phyloP scores from a whole-genome alignment of 495 filamentous ascomycete species.

The Cetradonia linearis region DNA sequence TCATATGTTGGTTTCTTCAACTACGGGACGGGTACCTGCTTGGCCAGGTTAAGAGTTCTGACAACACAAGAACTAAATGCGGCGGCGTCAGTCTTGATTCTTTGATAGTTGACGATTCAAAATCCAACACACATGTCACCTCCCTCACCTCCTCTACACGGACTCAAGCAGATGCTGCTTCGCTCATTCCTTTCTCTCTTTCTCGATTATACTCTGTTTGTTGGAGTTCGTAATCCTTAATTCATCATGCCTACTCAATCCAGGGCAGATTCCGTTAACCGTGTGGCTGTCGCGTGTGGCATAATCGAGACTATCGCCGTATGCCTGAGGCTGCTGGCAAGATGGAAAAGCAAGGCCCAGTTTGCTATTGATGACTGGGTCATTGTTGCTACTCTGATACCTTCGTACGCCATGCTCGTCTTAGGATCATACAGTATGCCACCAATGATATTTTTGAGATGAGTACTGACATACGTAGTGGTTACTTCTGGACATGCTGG shows the following conservation, averaged over 20 bases:
- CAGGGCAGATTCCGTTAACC: slow-evolving; percentile 12
- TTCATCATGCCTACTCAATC: slow-evolving; percentile 3
- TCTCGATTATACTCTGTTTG: not conserved
- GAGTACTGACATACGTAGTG: not conserved
- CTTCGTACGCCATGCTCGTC: slow-evolving; percentile 17
- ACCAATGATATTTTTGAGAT: not conserved
- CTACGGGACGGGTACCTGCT: not conserved
- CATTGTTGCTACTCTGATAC: slow-evolving; percentile 15
- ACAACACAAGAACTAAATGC: not conserved
- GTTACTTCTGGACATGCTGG: slow-evolving; percentile 7
- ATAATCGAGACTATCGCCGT: slow-evolving; percentile 16
- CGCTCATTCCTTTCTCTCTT: not conserved
- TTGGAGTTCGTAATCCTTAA: too few species aligned
- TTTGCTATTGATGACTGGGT: slow-evolving; percentile 17
- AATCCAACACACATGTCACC: not conserved
- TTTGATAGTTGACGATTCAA: not conserved
- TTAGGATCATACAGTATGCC: slow-evolving; percentile 6
- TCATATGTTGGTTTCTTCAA: not conserved
- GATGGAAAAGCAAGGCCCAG: slow-evolving; percentile 14
- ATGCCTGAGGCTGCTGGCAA: slow-evolving; percentile 13
- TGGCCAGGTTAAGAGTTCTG: not conserved
- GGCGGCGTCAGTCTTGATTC: not conserved
- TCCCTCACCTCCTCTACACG: not conserved
- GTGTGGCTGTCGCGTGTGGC: slow-evolving; percentile 11
- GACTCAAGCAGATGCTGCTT: not conserved